These are phyloP conservation scores for Penicillium alfredii DNA, from an alignment of 495 filamentous ascomycete species.

Conservation along the genomic window DNA sequence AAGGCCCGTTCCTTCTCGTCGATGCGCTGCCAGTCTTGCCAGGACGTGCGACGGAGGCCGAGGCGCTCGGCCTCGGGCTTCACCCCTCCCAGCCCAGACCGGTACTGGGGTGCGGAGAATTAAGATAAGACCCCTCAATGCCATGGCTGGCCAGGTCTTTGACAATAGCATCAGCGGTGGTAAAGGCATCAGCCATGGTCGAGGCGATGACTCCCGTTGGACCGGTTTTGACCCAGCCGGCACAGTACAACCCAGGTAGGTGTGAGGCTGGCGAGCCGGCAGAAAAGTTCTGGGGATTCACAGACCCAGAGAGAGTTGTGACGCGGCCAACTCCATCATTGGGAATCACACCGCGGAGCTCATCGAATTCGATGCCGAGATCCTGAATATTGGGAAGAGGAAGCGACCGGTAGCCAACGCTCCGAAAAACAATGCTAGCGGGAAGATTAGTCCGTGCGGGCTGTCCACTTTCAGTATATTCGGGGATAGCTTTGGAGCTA, in stretches of 20 bases:
- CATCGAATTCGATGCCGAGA: slow-evolving; percentile 76
- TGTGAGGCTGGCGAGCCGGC: slow-evolving; percentile 38
- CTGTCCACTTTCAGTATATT: slow-evolving; percentile 28
- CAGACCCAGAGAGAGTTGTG: slow-evolving; percentile 28
- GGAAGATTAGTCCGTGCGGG: slow-evolving; percentile 48
- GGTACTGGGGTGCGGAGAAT: slow-evolving; percentile 32
- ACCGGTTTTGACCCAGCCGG: slow-evolving; percentile 94
- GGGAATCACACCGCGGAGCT: slow-evolving; percentile 64
- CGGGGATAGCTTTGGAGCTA: slow-evolving; percentile 36
- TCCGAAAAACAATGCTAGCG: slow-evolving; percentile 72
- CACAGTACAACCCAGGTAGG: slow-evolving; percentile 82
- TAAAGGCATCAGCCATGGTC: slow-evolving; percentile 93
- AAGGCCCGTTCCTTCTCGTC: slow-evolving; percentile 67
- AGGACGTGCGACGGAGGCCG: slow-evolving; percentile 51
- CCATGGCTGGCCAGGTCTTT: slow-evolving; percentile 54
- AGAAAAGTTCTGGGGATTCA: slow-evolving; percentile 20
- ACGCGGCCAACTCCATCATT: slow-evolving; percentile 82
- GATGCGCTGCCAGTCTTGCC: slow-evolving; percentile 83
- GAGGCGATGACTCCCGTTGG: slow-evolving; percentile 94
- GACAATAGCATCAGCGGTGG: slow-evolving; percentile 74
- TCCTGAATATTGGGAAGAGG: slow-evolving; percentile 68
- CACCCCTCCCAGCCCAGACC: slow-evolving; percentile 73
- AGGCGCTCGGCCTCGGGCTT: slow-evolving; percentile 46
- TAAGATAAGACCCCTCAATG: slow-evolving; percentile 41
- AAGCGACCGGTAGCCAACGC: slow-evolving; percentile 84